These are phyloP conservation scores for Puccinia hordei DNA, from an alignment of 1,284 basidiomycete species.

Conservation along the genomic window DNA sequence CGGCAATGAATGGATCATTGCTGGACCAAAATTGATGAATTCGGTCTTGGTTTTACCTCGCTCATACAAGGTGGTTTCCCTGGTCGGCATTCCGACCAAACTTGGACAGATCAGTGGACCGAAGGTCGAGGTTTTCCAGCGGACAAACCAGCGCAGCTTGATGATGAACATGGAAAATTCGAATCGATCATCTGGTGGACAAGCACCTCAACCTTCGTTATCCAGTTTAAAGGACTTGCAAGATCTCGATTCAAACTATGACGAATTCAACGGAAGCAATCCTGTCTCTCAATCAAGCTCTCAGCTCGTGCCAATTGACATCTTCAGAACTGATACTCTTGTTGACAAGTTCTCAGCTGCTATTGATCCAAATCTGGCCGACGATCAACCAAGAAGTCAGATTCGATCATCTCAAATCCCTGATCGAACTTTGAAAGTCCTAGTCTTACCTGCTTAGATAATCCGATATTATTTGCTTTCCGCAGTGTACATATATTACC, in stretches of 20 bases:
- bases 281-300: background rate
- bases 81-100: background rate
- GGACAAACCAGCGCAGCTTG: background rate
- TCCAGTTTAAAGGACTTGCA: conserved; percentile 14
- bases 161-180: background rate
- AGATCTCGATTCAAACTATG: background rate
- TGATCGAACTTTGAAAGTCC: background rate
- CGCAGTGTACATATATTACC: too few relatives aligned
- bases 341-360: background rate
- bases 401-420: background rate
- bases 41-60: conserved; percentile 21
- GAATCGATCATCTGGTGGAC: background rate
- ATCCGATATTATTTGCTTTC: background rate
- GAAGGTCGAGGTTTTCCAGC: conserved; percentile 14
- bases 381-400: background rate
- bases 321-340: background rate
- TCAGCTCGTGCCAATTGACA: background rate
- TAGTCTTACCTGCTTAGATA: background rate
- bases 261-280: background rate
- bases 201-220: background rate
- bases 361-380: background rate
- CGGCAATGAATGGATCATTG: conserved; percentile 9
- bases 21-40: conserved; percentile 15
- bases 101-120: conserved; percentile 8
- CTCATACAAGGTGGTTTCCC: background rate